These are phyloP conservation scores for Citrus inodora DNA, from an alignment of 345 rosid genomes.

Conservation along the genomic window DNA sequence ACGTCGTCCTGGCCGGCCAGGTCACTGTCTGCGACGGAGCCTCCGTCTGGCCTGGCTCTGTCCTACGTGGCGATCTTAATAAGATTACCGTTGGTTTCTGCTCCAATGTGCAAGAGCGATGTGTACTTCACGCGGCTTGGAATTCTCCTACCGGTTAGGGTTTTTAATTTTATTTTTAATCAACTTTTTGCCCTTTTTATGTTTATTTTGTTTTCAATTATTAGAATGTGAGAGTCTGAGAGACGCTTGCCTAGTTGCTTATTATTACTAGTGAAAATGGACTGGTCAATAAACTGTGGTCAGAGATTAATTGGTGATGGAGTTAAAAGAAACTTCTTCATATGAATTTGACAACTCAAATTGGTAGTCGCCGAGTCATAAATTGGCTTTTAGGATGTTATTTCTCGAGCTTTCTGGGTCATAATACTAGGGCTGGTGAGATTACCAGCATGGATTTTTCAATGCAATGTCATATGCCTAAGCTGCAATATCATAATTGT, in stretches of 20 bases:
- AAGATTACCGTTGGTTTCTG: conserved; percentile 90
- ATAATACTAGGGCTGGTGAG: not conserved
- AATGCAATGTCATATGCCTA: not conserved
- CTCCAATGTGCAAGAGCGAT: conserved; percentile 91
- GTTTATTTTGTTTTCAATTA: not conserved
- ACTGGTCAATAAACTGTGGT: not conserved
- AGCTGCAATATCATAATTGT: not conserved
- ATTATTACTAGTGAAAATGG: not conserved
- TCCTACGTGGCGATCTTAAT: conserved; percentile 95
- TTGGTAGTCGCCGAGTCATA: not conserved
- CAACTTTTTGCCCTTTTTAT: not conserved
- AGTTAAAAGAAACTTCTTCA: not conserved
- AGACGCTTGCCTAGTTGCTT: not conserved
- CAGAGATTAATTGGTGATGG: not conserved
- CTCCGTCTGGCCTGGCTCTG: conserved; percentile 89
- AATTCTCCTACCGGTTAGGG: conserved; percentile 83
- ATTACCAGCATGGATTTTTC: not conserved
- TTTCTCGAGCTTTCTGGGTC: not conserved
- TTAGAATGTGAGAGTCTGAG: not conserved
- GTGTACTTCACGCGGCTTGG: conserved; percentile 97
- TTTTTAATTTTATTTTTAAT: not conserved
- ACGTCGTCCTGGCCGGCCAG: conserved; percentile 90
- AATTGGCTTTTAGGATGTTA: not conserved
- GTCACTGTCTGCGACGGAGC: conserved; percentile 84
- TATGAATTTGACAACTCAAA: not conserved